Percentiles rank a stretch among this genome's conserved stretches.
These are phyloP conservation scores for Phytophthora agathidicida DNA, from an alignment of 352 stramenopile genomes.

Conservation along the genomic window DNA sequence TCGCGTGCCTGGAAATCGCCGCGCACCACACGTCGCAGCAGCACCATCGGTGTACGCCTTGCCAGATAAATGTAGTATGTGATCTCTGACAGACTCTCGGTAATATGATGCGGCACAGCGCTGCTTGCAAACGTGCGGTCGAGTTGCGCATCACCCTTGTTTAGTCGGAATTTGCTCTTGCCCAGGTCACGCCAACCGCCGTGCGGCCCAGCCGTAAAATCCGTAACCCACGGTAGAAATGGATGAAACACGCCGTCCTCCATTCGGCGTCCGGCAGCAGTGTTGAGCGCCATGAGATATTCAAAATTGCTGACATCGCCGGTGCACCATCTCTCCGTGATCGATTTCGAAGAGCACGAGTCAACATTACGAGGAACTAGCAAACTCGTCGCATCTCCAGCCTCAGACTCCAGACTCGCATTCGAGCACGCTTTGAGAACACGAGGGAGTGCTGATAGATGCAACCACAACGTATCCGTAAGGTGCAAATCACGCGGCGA, in stretches of 20 bases:
- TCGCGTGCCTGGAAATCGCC: slow-evolving; percentile 94
- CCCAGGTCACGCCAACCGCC: slow-evolving; percentile 88
- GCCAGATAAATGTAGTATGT: slow-evolving; percentile 97
- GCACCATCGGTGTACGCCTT: slow-evolving; percentile 84
- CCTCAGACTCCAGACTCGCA: neutral
- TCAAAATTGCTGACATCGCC: slow-evolving; percentile 93
- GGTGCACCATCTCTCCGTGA: slow-evolving; percentile 90
- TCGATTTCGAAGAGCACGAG: slow-evolving; percentile 32
- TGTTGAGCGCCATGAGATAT: slow-evolving; percentile 94
- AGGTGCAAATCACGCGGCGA: slow-evolving; percentile 49
- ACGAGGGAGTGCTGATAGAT: slow-evolving; percentile 46
- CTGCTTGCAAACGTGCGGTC: slow-evolving; percentile 91
- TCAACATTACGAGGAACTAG: slow-evolving; percentile 21
- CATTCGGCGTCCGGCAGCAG: slow-evolving; percentile 84
- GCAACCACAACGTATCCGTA: slow-evolving; percentile 56
- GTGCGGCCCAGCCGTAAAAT: slow-evolving; percentile 69
- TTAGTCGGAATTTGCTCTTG: slow-evolving; percentile 95
- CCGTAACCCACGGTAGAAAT: slow-evolving; percentile 96
- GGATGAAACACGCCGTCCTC: slow-evolving; percentile 88
- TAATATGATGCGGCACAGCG: slow-evolving; percentile 92
- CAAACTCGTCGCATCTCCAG: neutral
- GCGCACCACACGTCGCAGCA: slow-evolving; percentile 89
- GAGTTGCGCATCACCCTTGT: slow-evolving; percentile 94
- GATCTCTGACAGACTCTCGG: slow-evolving; percentile 95
- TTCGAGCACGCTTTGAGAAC: slow-evolving; percentile 10